Evolutionary conservation across 1,139 yeast species (phyloP).

Genomic region (Lodderomyces jiufengensis): DNA sequence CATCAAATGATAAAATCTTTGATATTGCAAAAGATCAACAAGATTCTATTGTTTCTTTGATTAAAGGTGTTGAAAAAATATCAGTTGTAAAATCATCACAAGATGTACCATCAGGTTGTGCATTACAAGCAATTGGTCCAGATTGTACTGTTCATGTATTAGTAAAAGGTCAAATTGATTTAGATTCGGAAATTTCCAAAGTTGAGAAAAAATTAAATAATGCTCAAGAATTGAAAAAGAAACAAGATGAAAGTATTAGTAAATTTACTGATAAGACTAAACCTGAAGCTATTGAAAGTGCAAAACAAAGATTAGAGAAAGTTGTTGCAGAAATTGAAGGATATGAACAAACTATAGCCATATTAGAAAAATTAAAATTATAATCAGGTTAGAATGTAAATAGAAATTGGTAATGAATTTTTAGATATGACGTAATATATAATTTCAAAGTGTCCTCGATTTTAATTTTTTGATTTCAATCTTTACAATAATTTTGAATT

Average conservation of each 20-base stretch:
- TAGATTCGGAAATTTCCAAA: slow-evolving; percentile 85
- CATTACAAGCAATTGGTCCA: slow-evolving; percentile 75
- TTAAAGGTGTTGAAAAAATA: slow-evolving; percentile 81
- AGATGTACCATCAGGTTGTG: slow-evolving; percentile 84
- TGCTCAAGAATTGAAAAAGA: slow-evolving; percentile 48
- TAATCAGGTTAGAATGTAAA: slow-evolving; percentile 6
- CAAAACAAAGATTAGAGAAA: slow-evolving; percentile 64
- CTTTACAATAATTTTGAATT: no score
- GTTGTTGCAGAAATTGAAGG: slow-evolving; percentile 85
- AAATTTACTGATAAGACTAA: slow-evolving; percentile 88
- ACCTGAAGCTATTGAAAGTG: slow-evolving; percentile 75
- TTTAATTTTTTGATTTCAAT: no score
- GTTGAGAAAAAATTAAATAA: slow-evolving; percentile 70
- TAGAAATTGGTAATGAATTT: background rate
- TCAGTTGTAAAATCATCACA: slow-evolving; percentile 52
- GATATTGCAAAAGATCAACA: slow-evolving; percentile 65
- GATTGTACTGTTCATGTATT: slow-evolving; percentile 82
- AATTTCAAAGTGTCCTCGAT: no score
- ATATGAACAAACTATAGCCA: slow-evolving; percentile 69
- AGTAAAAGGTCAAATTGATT: slow-evolving; percentile 92
- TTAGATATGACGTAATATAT: no score
- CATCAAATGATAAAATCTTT: slow-evolving; percentile 45
- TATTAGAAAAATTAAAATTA: slow-evolving; percentile 63
- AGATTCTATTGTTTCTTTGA: slow-evolving; percentile 81
- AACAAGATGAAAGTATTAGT: slow-evolving; percentile 43